Base-by-base conservation (phyloP, 345 rosid genomes). In the Rhodamnia argentea region DNA sequence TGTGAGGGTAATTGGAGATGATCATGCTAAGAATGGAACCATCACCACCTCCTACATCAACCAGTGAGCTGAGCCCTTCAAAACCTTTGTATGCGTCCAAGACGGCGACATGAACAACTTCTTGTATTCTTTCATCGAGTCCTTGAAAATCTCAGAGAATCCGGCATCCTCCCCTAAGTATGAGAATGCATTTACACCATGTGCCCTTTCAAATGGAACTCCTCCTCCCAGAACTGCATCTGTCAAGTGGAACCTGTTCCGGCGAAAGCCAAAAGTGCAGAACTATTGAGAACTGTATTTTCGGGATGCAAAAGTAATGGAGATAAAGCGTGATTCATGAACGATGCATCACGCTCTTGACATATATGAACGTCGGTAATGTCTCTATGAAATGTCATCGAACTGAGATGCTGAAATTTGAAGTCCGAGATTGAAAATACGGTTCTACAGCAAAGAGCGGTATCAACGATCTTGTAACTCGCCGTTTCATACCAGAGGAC, bases 1-100 rank as follows among this genome's bases (percentile, higher is more conserved):
- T 81, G 54, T 86, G 14, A 87, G 92, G 91, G 88, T 91, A 84
- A 55, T 83, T 91, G 83, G 93, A 90, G 54, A 92, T 70, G 51
- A 94, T 91, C 88, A 55, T 85, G 83, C 89, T 85, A 50, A 93
- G 92, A 84, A 92, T 37, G 60, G 91, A 93, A 11, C 97, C 93
- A 59, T 90, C 86, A n/a, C 95, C 94, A 51, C 90, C 92, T 40
- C 94, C 94, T 27, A 91, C 92, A 88, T 94, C 97, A 16, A 92
- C 93, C 89, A 88, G 55, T 1, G 87, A 86, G 27, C 75, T 87
- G 26, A 93, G 81, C 82, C 91, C 90, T 53, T 90, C 87, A 84
- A 92, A 87, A 47, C 92, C 94, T 52, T 86, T 82, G 90, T 93
- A 92, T 1, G 83, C 90, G 18, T 88, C 92, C 57, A 92, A 52